These are phyloP conservation scores for Stenogyne calaminthoides DNA, from an alignment of 305 asterid species.

Conservation along the genomic window DNA sequence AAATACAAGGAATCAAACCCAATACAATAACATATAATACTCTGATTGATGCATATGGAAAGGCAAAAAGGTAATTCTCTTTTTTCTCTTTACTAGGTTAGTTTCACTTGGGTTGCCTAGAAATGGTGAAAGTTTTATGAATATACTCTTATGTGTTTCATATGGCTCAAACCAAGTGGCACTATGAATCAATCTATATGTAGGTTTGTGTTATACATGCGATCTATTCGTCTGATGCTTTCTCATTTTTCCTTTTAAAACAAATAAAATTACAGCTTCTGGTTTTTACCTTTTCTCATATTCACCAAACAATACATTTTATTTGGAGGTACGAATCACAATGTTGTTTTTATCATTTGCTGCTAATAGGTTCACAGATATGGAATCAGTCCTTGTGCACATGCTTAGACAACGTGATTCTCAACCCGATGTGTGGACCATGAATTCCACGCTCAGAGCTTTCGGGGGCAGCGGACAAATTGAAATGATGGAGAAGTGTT, in stretches of 20 bases:
- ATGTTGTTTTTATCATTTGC: slow-evolving; percentile 12
- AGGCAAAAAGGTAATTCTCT: slow-evolving; percentile 64
- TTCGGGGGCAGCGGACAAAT: slow-evolving; percentile 93
- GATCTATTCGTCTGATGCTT: background rate
- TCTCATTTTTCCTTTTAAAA: background rate
- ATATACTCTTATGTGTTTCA: background rate
- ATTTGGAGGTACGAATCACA: background rate
- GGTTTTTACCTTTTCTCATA: background rate
- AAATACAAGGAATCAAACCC: slow-evolving; percentile 58
- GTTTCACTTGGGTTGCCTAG: slow-evolving; percentile 4
- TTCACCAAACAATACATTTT: background rate
- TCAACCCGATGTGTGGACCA: slow-evolving; percentile 87
- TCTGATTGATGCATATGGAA: slow-evolving; percentile 85
- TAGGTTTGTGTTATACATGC: background rate
- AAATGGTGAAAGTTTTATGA: slow-evolving; percentile 4
- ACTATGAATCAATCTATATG: background rate
- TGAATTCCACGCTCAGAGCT: slow-evolving; percentile 89
- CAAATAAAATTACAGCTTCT: background rate
- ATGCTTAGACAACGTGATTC: slow-evolving; percentile 79
- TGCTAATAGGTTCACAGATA: slow-evolving; percentile 64
- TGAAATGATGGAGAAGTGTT: slow-evolving; percentile 89
- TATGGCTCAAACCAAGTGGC: background rate
- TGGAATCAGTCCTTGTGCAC: slow-evolving; percentile 71
- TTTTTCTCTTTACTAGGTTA: slow-evolving; percentile 21
- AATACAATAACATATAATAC: slow-evolving; percentile 83